Percentiles rank a stretch among this genome's conserved stretches.
phyloP scores from a whole-genome alignment of 768 basidiomycete species.

The Lyophyllum decastes region DNA sequence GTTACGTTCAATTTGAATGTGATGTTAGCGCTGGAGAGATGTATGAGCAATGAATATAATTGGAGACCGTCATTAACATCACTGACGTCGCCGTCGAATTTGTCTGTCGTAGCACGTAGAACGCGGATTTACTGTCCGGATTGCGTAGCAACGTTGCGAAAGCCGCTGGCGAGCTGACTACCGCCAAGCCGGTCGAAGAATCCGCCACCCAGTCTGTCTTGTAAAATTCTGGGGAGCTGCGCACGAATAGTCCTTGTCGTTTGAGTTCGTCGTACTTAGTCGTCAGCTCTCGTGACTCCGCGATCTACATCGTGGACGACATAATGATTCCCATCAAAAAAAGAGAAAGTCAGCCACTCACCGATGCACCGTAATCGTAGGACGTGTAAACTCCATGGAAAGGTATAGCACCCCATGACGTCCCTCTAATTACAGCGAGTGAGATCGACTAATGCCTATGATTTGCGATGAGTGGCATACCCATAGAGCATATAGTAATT shows the following conservation, averaged over 20 bases:
- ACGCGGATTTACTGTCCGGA: slow-evolving; percentile 63
- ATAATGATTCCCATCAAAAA: neutral
- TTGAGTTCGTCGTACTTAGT: slow-evolving; percentile 79
- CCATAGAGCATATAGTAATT: slow-evolving; percentile 88
- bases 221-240: slow-evolving; percentile 76
- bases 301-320: slow-evolving; percentile 35
- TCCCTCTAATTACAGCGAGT: slow-evolving; percentile 53
- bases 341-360: slow-evolving; percentile 14
- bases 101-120: slow-evolving; percentile 70
- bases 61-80: neutral
- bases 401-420: slow-evolving; percentile 82
- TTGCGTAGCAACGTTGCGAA: slow-evolving; percentile 69
- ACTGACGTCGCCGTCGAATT: slow-evolving; percentile 69
- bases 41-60: neutral
- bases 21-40: slow-evolving; percentile 39
- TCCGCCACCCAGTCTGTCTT: slow-evolving; percentile 79
- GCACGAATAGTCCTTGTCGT: slow-evolving; percentile 74
- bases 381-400: slow-evolving; percentile 78
- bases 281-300: slow-evolving; percentile 66
- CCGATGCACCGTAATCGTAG: slow-evolving; percentile 80
- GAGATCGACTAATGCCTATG: neutral
- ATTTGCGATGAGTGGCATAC: slow-evolving; percentile 33
- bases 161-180: slow-evolving; percentile 43
- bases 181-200: slow-evolving; percentile 47
- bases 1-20: slow-evolving; percentile 63